Conservation (phyloP, 495 filamentous ascomycete species). For the Cercophora sp. region DNA sequence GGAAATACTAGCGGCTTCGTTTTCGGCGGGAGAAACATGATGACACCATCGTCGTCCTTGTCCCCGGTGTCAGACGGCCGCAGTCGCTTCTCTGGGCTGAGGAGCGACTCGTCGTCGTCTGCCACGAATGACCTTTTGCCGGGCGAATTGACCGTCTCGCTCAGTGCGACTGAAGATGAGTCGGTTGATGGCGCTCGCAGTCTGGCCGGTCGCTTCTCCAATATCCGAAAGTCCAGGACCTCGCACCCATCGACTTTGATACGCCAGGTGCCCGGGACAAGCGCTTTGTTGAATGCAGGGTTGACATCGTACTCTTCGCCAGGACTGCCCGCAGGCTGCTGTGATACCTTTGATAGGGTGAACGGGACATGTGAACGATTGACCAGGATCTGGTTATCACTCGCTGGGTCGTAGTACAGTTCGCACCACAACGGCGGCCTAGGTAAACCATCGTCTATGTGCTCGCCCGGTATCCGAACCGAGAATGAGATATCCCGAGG, state of each 20-base stretch:
- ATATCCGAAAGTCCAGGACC: conserved; percentile 46
- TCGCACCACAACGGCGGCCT: conserved; percentile 44
- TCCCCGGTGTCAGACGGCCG: conserved; percentile 28
- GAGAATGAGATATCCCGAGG: conserved; percentile 47
- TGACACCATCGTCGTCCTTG: conserved; percentile 39
- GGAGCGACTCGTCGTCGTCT: conserved; percentile 31
- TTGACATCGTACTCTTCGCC: conserved; percentile 37
- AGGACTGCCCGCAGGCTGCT: conserved; percentile 22
- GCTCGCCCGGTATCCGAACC: conserved; percentile 41
- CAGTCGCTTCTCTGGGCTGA: conserved; percentile 32
- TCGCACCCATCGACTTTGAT: conserved; percentile 40
- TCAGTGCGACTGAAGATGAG: conserved; percentile 15
- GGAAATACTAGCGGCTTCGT: conserved; percentile 41
- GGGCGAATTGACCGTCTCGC: conserved; percentile 31
- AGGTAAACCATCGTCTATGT: conserved; percentile 22
- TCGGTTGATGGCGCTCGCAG: conserved; percentile 25
- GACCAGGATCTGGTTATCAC: conserved; percentile 45
- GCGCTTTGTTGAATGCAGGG: conserved; percentile 35
- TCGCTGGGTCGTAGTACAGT: conserved; percentile 48
- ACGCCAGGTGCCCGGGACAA: conserved; percentile 46
- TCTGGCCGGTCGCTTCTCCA: conserved; percentile 40
- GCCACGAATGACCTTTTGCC: conserved; percentile 41
- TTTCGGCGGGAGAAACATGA: conserved; percentile 43
- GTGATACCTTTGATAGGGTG: conserved; percentile 35
- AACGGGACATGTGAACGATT: conserved; percentile 45